Evolutionary conservation across 2,329 filamentous ascomycete species (phyloP).

Genomic region (Colletotrichum abscissum): DNA sequence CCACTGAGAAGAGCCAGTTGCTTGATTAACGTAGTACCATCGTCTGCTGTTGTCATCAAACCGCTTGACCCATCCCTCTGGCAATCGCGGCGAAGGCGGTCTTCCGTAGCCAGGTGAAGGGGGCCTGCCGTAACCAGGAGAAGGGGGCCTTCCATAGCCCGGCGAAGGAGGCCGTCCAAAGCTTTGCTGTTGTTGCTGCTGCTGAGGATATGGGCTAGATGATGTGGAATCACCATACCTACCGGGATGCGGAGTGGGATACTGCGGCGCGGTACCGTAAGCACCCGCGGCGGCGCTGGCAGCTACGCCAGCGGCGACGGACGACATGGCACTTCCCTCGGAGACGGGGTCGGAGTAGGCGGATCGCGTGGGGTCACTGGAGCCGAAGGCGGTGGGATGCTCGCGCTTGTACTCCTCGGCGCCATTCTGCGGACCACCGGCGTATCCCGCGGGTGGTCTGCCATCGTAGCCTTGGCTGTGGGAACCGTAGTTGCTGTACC

Average conservation of each 20-base stretch:
- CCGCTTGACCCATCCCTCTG: constrained; percentile 65
- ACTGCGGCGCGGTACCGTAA: constrained; percentile 35
- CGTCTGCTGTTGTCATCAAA: constrained; percentile 65
- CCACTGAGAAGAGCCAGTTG: constrained; percentile 68
- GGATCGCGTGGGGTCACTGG: constrained; percentile 27
- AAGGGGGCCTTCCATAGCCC: neutral
- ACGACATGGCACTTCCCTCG: constrained; percentile 7
- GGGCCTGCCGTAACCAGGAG: constrained; percentile 26
- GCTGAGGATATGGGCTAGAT: constrained; percentile 6
- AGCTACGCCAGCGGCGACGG: constrained; percentile 5
- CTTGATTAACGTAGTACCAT: constrained; percentile 68
- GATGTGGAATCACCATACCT: constrained; percentile 20
- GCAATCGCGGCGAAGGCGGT: constrained; percentile 51
- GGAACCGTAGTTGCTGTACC: constrained; percentile 30
- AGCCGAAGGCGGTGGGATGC: constrained; percentile 28
- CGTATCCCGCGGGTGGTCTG: constrained; percentile 32
- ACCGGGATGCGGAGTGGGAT: constrained; percentile 21
- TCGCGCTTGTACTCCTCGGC: constrained; percentile 29
- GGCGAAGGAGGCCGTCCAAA: no score
- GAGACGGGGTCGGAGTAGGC: constrained; percentile 10
- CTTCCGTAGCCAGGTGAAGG: constrained; percentile 34
- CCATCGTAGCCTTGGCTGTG: constrained; percentile 28
- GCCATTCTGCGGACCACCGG: constrained; percentile 34
- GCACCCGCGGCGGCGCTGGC: constrained; percentile 8
- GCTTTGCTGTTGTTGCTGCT: constrained; percentile 33